A percentile compares a stretch with the other conserved stretches of the same genome.
Evolutionary conservation across 805 yeast species (phyloP).

Genomic region (Wickerhamiella lipophila): DNA sequence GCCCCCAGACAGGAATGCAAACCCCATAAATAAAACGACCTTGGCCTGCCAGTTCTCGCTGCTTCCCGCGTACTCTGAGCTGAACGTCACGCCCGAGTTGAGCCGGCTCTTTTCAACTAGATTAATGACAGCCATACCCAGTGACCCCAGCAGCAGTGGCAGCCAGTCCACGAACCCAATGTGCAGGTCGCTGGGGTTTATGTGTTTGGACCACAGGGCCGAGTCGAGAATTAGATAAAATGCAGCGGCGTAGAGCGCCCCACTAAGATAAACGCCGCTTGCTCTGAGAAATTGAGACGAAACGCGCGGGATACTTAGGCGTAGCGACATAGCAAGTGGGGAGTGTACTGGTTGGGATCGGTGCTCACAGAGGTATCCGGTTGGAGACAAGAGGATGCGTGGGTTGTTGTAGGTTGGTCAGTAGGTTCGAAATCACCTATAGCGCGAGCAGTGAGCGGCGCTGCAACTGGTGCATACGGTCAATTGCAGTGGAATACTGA

Average conservation of each 20-base stretch:
- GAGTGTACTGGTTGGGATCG: not conserved
- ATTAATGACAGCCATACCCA: constrained; percentile 76
- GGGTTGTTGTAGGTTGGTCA: too few species aligned
- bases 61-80: constrained; percentile 27
- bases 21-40: constrained; percentile 79
- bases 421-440: too few species aligned
- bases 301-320: constrained; percentile 36
- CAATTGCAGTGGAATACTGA: not conserved
- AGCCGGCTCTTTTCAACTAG: constrained; percentile 56
- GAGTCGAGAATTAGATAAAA: constrained; percentile 86
- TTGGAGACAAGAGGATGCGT: not conserved
- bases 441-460: constrained; percentile 1
- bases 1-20: constrained; percentile 87
- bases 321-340: constrained; percentile 10
- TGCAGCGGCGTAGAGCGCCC: constrained; percentile 57
- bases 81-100: constrained; percentile 31
- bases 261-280: constrained; percentile 52
- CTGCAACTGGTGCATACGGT: not conserved
- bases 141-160: constrained; percentile 74
- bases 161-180: constrained; percentile 92
- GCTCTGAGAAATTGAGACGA: constrained; percentile 59
- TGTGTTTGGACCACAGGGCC: constrained; percentile 69
- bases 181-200: constrained; percentile 76
- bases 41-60: constrained; percentile 86
- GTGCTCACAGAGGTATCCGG: not conserved